Evolutionary conservation across 2,329 filamentous ascomycete genomes (phyloP).

Genomic region (Penicillium brevicompactum): DNA sequence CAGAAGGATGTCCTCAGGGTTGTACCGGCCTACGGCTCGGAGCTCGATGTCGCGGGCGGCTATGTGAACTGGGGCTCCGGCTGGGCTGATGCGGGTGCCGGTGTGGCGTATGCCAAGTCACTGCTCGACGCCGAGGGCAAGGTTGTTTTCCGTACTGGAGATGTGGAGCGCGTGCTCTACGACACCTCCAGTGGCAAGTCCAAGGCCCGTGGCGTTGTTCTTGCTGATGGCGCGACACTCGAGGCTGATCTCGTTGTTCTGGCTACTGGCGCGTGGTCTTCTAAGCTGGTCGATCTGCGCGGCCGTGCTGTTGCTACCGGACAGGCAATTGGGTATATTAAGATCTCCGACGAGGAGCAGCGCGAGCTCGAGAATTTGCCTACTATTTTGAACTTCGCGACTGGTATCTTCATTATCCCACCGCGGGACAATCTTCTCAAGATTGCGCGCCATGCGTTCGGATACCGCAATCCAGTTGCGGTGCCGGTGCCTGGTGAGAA

Average conservation of each 20-base stretch:
- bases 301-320: constrained; percentile 79
- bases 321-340: constrained; percentile 77
- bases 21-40: constrained; percentile 38
- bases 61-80: constrained; percentile 52
- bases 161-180: constrained; percentile 40
- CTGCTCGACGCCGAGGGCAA: constrained; percentile 39
- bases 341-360: constrained; percentile 73
- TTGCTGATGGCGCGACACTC: constrained; percentile 54
- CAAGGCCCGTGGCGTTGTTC: constrained; percentile 55
- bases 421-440: constrained; percentile 63
- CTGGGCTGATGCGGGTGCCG: constrained; percentile 48
- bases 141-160: constrained; percentile 38
- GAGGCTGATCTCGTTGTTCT: constrained; percentile 74
- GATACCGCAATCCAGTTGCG: constrained; percentile 56
- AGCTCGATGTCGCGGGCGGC: constrained; percentile 40
- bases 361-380: constrained; percentile 65
- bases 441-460: constrained; percentile 69
- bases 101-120: constrained; percentile 42
- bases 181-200: constrained; percentile 21
- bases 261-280: constrained; percentile 86
- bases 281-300: constrained; percentile 73
- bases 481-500: constrained; percentile 31
- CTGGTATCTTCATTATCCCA: constrained; percentile 59
- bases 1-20: constrained; percentile 37
- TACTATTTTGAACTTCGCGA: constrained; percentile 55